These are phyloP conservation scores for Cordyceps farinosa DNA, from an alignment of 2,329 filamentous ascomycete genomes.

Conservation along the genomic window DNA sequence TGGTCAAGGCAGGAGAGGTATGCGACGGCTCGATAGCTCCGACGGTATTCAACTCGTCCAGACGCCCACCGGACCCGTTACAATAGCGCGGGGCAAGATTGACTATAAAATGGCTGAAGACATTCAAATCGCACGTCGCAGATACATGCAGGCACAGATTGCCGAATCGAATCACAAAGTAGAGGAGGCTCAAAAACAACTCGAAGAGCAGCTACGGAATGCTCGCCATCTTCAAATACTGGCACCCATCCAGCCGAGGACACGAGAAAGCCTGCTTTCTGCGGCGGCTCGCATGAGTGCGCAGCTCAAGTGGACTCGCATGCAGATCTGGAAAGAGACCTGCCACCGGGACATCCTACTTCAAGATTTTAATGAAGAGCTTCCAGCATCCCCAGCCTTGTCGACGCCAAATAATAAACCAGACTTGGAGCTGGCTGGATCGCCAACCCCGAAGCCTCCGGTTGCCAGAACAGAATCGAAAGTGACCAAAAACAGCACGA, in stretches of 20 bases:
- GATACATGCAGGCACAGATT: slow-evolving; percentile 82
- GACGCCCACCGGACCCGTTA: slow-evolving; percentile 69
- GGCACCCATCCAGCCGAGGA: slow-evolving; percentile 86
- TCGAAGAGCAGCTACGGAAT: slow-evolving; percentile 82
- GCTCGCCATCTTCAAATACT: slow-evolving; percentile 85
- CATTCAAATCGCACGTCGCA: slow-evolving; percentile 74
- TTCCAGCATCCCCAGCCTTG: slow-evolving; percentile 22
- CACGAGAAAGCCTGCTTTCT: slow-evolving; percentile 78
- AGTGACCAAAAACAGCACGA: slow-evolving; percentile 25
- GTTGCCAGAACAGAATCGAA: slow-evolving; percentile 28
- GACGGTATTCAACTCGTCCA: slow-evolving; percentile 59
- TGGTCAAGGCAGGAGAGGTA: slow-evolving; percentile 69
- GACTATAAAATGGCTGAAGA: slow-evolving; percentile 82
- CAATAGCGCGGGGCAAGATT: slow-evolving; percentile 67
- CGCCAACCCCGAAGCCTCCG: slow-evolving; percentile 26
- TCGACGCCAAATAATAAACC: slow-evolving; percentile 28
- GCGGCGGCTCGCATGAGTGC: slow-evolving; percentile 81
- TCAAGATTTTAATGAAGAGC: slow-evolving; percentile 80
- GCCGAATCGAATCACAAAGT: slow-evolving; percentile 78
- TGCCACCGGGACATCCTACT: slow-evolving; percentile 87
- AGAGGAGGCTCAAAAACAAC: slow-evolving; percentile 65
- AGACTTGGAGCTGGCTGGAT: slow-evolving; percentile 26
- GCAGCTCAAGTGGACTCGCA: slow-evolving; percentile 88
- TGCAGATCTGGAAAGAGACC: slow-evolving; percentile 88
- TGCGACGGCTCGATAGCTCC: slow-evolving; percentile 66